A percentile compares a stretch with the other conserved stretches of the same genome.
These are phyloP conservation scores for Mucor sp. DNA, from an alignment of 371 early-diverging fungal species.

Conservation along the genomic window DNA sequence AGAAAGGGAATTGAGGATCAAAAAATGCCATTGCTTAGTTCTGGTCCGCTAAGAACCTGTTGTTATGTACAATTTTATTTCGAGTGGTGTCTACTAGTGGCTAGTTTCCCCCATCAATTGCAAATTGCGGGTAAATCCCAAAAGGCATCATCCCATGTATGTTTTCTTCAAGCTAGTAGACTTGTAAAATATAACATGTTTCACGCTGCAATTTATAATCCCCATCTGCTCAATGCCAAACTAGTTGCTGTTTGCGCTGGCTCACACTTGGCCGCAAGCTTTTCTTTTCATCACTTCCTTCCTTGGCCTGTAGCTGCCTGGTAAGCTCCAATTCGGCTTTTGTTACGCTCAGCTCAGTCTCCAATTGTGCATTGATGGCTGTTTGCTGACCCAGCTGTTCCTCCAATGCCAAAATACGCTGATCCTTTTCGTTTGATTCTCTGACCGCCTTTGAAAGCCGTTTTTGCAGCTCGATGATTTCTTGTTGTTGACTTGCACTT, in stretches of 20 bases:
- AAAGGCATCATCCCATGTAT: too few relatives aligned
- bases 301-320: not conserved
- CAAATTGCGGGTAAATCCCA: too few relatives aligned
- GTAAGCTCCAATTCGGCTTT: constrained; percentile 21
- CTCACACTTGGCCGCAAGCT: not conserved
- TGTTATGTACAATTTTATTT: too few relatives aligned
- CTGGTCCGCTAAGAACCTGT: too few relatives aligned
- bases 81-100: too few relatives aligned
- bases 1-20: too few relatives aligned
- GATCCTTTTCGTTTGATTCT: constrained; percentile 20
- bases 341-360: constrained; percentile 16
- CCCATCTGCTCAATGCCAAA: not conserved
- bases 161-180: too few relatives aligned
- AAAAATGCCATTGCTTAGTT: too few relatives aligned
- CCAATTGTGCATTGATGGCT: constrained; percentile 3
- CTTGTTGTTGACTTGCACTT: not conserved
- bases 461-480: not conserved
- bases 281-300: not conserved
- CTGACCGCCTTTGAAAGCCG: not conserved
- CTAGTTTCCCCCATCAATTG: too few relatives aligned
- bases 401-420: constrained; percentile 13
- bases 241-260: not conserved
- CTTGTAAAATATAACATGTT: too few relatives aligned
- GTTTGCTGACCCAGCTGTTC: constrained; percentile 9
- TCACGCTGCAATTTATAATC: too few relatives aligned